Conservation (phyloP, 345 rosid genomes). For the Reutealis trisperma region DNA sequence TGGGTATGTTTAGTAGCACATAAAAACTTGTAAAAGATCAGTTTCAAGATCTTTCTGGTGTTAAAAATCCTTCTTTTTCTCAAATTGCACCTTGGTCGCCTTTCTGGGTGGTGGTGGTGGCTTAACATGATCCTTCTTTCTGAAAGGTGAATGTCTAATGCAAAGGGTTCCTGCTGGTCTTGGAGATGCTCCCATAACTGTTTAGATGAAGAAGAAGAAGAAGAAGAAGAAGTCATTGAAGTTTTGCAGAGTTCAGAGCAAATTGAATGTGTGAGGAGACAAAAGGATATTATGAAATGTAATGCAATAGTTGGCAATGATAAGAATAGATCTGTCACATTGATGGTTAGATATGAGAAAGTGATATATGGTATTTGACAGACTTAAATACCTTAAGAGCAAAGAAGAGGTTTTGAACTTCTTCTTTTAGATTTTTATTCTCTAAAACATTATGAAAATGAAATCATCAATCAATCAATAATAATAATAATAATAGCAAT, state of each 20-base stretch:
- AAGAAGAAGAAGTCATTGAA: conserved; percentile 25
- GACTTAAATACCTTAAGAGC: not conserved
- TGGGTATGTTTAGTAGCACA: conserved; percentile 2
- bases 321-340: not conserved
- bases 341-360: not conserved
- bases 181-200: conserved; percentile 40
- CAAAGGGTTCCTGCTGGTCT: conserved; percentile 44
- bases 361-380: not conserved
- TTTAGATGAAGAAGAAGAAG: conserved; percentile 17
- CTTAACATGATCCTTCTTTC: conserved; percentile 22
- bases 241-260: conserved; percentile 4
- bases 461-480: conserved; percentile 10
- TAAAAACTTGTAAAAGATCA: conserved; percentile 24
- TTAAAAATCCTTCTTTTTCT: not conserved
- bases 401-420: conserved; percentile 16
- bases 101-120: not conserved
- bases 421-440: not conserved
- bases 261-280: not conserved
- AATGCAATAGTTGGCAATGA: conserved; percentile 9
- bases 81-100: conserved; percentile 4
- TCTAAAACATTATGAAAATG: not conserved
- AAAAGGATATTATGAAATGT: not conserved
- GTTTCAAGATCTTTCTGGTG: conserved; percentile 28
- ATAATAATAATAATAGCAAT: no score
- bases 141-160: conserved; percentile 21